Conservation (phyloP, 805 yeast species). For the Hanseniaspora valbyensis region DNA sequence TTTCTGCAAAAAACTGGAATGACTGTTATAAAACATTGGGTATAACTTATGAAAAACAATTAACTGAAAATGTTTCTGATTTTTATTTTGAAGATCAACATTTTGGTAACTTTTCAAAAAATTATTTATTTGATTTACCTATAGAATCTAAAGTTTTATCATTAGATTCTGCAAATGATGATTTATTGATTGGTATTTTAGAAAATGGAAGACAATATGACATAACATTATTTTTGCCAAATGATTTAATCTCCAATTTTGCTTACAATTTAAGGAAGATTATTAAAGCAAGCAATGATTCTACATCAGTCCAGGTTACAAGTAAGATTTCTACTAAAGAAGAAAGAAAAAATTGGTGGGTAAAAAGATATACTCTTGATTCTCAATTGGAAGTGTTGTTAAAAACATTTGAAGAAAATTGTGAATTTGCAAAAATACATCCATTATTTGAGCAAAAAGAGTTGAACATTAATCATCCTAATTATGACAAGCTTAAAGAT, state of each 20-base stretch:
- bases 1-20: neutral
- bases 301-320: conserved; percentile 47
- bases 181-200: neutral
- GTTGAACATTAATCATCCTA: conserved; percentile 20
- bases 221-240: neutral
- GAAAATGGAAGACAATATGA: neutral
- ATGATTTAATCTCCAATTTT: conserved; percentile 25
- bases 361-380: conserved; percentile 51
- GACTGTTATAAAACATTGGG: conserved; percentile 15
- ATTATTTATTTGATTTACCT: neutral
- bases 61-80: conserved; percentile 7
- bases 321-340: conserved; percentile 43
- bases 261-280: conserved; percentile 39
- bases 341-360: conserved; percentile 72
- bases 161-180: neutral
- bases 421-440: conserved; percentile 65
- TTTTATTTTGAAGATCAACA: neutral
- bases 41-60: conserved; percentile 9
- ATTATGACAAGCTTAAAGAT: neutral
- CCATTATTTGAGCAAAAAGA: conserved; percentile 43
- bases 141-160: neutral
- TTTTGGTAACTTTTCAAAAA: neutral
- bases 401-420: conserved; percentile 44
- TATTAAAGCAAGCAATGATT: conserved; percentile 48
- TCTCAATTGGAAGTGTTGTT: conserved; percentile 42